These are phyloP conservation scores for Avena eriantha DNA, from an alignment of 176 grass and related monocot genomes.

Conservation along the genomic window DNA sequence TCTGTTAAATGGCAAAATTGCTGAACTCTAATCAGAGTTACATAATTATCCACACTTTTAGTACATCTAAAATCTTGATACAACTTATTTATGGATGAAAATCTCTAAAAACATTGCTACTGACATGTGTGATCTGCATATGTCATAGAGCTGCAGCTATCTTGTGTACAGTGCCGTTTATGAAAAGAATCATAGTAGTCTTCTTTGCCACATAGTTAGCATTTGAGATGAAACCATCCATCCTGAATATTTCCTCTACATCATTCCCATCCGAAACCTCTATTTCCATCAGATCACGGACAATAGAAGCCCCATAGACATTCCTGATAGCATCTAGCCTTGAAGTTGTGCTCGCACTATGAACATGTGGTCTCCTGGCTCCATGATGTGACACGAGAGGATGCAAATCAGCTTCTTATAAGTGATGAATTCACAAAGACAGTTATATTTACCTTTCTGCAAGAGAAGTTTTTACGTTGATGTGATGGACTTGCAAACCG, in stretches of 20 bases:
- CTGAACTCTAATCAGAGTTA: not conserved
- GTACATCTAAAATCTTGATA: constrained; percentile 1
- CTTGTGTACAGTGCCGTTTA: constrained; percentile 65
- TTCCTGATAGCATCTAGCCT: constrained; percentile 81
- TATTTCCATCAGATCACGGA: constrained; percentile 88
- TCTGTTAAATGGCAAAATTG: not conserved
- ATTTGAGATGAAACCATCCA: constrained; percentile 87
- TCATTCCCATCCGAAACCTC: constrained; percentile 70
- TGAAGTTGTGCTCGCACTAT: constrained; percentile 61
- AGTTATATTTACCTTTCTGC: constrained; percentile 66
- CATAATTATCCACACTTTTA: constrained; percentile 14
- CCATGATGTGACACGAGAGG: constrained; percentile 68
- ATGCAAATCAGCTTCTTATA: constrained; percentile 38
- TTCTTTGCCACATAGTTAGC: constrained; percentile 86
- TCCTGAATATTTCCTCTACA: constrained; percentile 69
- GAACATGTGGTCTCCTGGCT: constrained; percentile 90
- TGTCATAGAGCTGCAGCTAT: constrained; percentile 14
- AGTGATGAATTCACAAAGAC: constrained; percentile 13
- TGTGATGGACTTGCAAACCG: constrained; percentile 85
- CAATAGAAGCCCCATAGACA: constrained; percentile 75
- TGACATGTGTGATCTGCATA: not conserved
- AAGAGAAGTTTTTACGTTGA: constrained; percentile 72
- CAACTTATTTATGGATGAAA: constrained; percentile 23
- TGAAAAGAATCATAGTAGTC: constrained; percentile 93
- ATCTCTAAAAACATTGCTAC: not conserved